Evolutionary conservation across 192 early-diverging fungal species (phyloP).

Genomic region (Coemansia asiatica): DNA sequence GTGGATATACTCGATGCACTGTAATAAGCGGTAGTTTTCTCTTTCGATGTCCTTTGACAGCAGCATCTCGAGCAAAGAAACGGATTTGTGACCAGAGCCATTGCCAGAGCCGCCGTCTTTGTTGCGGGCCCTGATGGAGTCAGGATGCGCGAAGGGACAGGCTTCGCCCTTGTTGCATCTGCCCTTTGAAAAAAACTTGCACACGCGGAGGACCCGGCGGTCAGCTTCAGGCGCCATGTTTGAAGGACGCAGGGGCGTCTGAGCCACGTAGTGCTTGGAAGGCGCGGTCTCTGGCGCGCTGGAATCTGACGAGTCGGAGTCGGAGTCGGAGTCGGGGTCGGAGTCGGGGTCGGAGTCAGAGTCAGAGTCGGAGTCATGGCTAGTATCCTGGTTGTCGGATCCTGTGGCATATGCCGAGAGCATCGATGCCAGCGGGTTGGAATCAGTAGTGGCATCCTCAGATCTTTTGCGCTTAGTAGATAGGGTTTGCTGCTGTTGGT

Average conservation of each 20-base stretch:
- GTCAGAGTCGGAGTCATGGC: not conserved
- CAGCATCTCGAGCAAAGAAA: constrained; percentile 30
- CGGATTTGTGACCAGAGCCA: not conserved
- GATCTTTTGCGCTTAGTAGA: constrained; percentile 22
- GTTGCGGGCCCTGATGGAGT: constrained; percentile 1
- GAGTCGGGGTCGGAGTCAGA: constrained; percentile 1
- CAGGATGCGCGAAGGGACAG: constrained; percentile 40
- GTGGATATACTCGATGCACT: constrained; percentile 47
- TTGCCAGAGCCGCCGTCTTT: not conserved
- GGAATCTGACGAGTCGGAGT: constrained; percentile 7
- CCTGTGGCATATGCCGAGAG: constrained; percentile 18
- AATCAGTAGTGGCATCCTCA: not conserved
- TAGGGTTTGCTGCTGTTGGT: not conserved
- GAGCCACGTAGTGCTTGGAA: constrained; percentile 9
- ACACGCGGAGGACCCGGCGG: constrained; percentile 35
- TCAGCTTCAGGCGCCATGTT: constrained; percentile 32
- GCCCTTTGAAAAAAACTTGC: constrained; percentile 35
- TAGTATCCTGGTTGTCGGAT: not conserved
- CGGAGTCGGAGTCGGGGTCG: not conserved
- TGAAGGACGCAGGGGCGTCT: constrained; percentile 26
- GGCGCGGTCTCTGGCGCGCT: constrained; percentile 21
- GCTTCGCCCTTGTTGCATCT: constrained; percentile 21
- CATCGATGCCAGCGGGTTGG: constrained; percentile 21
- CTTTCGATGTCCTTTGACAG: constrained; percentile 54
- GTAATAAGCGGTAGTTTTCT: constrained; percentile 44